Evolutionary conservation across 768 basidiomycete species (phyloP).

Genomic region (Suillus alpinus): DNA sequence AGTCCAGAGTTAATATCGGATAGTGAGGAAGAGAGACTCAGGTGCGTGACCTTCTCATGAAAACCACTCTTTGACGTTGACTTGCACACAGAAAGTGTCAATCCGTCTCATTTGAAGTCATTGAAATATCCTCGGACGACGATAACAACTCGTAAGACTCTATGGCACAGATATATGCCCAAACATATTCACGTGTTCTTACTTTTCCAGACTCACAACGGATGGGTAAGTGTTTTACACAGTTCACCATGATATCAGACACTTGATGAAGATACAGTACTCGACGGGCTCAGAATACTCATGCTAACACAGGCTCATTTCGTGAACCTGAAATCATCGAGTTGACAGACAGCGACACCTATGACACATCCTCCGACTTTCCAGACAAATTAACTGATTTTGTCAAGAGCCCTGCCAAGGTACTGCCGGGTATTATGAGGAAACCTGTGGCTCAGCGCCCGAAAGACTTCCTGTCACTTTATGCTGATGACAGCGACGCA

Average conservation of each 20-base stretch:
- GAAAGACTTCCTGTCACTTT: conserved; percentile 18
- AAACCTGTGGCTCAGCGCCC: conserved; percentile 6
- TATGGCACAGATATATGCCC: conserved; percentile 12
- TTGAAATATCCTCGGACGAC: conserved; percentile 55
- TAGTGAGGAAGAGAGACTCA: conserved; percentile 46
- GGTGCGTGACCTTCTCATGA: conserved; percentile 16
- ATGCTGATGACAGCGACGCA: conserved; percentile 31
- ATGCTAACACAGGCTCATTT: neutral
- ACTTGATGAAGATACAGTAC: neutral
- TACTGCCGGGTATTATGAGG: conserved; percentile 3
- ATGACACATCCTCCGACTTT: conserved; percentile 14
- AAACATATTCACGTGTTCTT: conserved; percentile 2
- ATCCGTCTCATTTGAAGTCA: conserved; percentile 33
- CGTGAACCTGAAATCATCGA: conserved; percentile 24
- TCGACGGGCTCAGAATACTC: neutral
- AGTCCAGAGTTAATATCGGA: conserved; percentile 40
- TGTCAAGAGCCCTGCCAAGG: conserved; percentile 12
- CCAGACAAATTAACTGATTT: conserved; percentile 24
- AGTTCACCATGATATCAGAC: neutral
- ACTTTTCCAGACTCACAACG: neutral
- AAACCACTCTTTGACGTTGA: neutral
- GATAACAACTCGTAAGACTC: conserved; percentile 31
- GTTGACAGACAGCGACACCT: conserved; percentile 28
- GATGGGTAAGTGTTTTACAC: neutral
- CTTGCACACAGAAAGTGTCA: neutral